phyloP scores from a whole-genome alignment of 2,329 filamentous ascomycete species.

The Periconia sp. region DNA sequence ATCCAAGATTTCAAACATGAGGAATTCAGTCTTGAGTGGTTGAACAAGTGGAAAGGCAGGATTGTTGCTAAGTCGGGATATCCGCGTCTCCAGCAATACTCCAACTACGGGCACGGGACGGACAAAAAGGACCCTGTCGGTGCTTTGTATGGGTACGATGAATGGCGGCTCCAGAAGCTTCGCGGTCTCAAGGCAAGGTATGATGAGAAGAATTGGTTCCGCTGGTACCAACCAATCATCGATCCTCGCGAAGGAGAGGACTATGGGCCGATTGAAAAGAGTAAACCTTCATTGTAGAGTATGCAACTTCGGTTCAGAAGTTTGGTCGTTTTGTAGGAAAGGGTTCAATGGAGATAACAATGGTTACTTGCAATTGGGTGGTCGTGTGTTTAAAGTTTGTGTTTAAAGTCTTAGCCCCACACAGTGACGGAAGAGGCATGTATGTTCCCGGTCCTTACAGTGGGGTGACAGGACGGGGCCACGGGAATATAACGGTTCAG shows the following conservation, averaged over 20 bases:
- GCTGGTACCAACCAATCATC: slow-evolving; percentile 27
- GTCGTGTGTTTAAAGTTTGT: too few species aligned
- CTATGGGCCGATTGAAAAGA: background rate
- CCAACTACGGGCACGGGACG: slow-evolving; percentile 33
- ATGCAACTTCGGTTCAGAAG: too few species aligned
- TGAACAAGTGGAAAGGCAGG: background rate
- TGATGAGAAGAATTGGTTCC: slow-evolving; percentile 35
- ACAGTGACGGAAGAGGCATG: too few species aligned
- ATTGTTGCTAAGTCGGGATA: background rate
- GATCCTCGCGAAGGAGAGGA: background rate
- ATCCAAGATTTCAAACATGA: background rate
- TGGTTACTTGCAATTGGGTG: too few species aligned
- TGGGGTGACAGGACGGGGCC: too few species aligned
- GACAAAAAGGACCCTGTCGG: slow-evolving; percentile 31
- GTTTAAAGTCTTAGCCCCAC: too few species aligned
- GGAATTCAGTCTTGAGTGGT: background rate
- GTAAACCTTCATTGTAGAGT: background rate
- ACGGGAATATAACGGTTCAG: too few species aligned
- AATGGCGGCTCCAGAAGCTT: slow-evolving; percentile 34
- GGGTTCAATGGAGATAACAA: too few species aligned
- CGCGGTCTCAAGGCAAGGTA: slow-evolving; percentile 35
- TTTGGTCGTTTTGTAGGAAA: too few species aligned
- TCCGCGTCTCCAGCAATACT: slow-evolving; percentile 17
- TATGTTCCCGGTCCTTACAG: too few species aligned
- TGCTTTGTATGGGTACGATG: slow-evolving; percentile 36